Evolutionary conservation across 2,329 filamentous ascomycete species (phyloP), one percentile per base, ranked within the genome.

Genomic region (Aspergillus tanneri): DNA sequence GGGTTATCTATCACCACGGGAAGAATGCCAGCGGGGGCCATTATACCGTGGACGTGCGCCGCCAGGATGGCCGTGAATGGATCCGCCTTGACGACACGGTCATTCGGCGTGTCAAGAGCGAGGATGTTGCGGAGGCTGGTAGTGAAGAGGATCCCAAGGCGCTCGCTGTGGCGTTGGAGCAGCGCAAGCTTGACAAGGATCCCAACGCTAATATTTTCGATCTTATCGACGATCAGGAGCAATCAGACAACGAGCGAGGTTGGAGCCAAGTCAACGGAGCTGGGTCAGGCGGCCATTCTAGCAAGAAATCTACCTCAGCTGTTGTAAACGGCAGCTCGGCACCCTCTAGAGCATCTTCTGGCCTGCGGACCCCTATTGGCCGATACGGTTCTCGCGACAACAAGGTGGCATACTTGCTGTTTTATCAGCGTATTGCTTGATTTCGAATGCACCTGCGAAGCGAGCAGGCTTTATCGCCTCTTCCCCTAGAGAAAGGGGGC

Each of bases 21-120:
- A 96, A 95, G 76, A 95, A 95, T 60, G 93, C 93, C 27, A 95
- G 88, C 55, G 91, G 90, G 43, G 93, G 93, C 3, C 93, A 99
- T 69, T 99, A 99, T 70, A 99, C 93, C 1, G 92, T 95, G n/a
- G 93, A 99, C 68, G 87, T 96, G 32, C 84, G 91, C 49, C 86
- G 93, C 43, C 92, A 97, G 69, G 93, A 99, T 65, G 90, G 87
- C n/a, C 83, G 83, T 18, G 91, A 96, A 69, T 99, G 93, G 93
- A 87, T 99, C 47, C 88, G 92, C 46, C 83, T 99, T 57, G 93
- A 99, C 62, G 93, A 99, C 66, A 99, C 93, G 0, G 75, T 90
- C 50, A 90, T 99, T 55, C 84, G 88, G 52, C 86, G 90, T 32
- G 84, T 99, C 27, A 82, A 87, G 46, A 86, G 85, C 53, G 88